Base-by-base conservation (phyloP, 1,284 basidiomycete genomes). In the Ustilago trichophora region DNA sequence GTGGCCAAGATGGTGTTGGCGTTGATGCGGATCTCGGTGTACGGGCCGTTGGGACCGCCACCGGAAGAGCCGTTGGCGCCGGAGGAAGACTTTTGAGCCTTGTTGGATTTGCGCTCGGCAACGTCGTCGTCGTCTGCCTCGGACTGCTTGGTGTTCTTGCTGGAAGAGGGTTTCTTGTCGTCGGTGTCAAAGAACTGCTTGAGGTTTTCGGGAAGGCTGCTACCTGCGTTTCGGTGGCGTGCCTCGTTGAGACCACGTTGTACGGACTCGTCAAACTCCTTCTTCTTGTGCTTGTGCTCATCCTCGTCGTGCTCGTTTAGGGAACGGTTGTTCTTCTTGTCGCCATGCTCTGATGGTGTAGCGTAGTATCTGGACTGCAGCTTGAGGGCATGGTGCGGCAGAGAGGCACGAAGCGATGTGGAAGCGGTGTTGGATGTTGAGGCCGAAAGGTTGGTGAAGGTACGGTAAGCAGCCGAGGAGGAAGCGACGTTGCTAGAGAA, bases 1-100 rank as follows among this genome's bases (percentile, higher is more conserved):
- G 77, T 73, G 32, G 70, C 71, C 32, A 81, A 51, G 37, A 80
- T 52, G 45, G 71, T 68, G 57, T 79, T 80, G 59, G 68, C 53
- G 46, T 81, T 81, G 50, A 73, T 50, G 16, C 73, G 56, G 22
- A 79, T 53, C 55, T 81, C 78, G 41, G 69, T 71, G 38, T 52
- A 57, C 22, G 59, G 59, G 13, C 53, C 60, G 35, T 70, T 58
- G 49, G 63, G 56, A 9, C 63, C 62, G 31, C 65, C 64, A 18
- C 57, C 64, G n/a, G n/a, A n/a, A n/a, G n/a, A n/a, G n/a, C n/a
- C n/a, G 15, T 48, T 18, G 10, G 53, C 31, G 16, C 64, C 64
- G 27, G 62, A 55, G 7, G 53, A 54, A 12, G 42, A 51, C 18
- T 56, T 40, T 41, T 62, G n/a, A n/a, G n/a, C 57, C 51, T 65